These are phyloP conservation scores for Thecaphora frezii DNA, from an alignment of 1,284 basidiomycete genomes.

Conservation along the genomic window DNA sequence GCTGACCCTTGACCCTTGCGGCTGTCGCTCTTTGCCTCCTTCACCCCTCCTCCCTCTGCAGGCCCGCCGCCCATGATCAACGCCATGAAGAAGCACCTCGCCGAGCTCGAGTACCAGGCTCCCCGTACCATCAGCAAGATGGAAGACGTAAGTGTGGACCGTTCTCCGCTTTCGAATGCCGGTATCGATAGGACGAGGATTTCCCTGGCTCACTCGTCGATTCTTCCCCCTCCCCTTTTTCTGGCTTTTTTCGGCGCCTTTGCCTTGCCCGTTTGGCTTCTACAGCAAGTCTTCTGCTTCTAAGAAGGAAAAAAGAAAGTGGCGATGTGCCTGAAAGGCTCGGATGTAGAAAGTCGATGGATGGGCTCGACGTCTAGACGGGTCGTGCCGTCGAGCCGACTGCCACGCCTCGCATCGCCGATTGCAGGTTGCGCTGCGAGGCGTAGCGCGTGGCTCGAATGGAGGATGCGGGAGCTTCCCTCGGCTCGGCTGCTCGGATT, in stretches of 20 bases:
- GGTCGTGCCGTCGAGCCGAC: no score
- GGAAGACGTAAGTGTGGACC: conserved; percentile 14
- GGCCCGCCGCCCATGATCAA: conserved; percentile 93
- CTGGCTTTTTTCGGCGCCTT: not conserved
- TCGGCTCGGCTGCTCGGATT: no score
- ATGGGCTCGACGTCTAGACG: no score
- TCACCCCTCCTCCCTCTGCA: conserved; percentile 41
- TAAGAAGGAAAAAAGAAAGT: no score
- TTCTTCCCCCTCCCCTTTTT: not conserved
- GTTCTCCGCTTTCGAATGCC: not conserved
- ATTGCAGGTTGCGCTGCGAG: no score
- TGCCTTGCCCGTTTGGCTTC: not conserved
- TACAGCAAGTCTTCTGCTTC: conserved; percentile 51
- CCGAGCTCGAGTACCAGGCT: conserved; percentile 80
- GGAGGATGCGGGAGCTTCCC: no score
- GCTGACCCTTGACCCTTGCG: not conserved
- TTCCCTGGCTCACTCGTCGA: not conserved
- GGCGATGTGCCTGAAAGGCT: no score
- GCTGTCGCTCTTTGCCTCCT: not conserved
- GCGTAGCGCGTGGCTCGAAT: no score
- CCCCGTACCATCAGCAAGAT: conserved; percentile 72
- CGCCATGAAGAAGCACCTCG: conserved; percentile 94
- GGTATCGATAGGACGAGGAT: not conserved
- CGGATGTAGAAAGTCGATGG: no score
- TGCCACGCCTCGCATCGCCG: no score